A percentile compares a stretch with the other conserved stretches of the same genome.
phyloP scores from a whole-genome alignment of 148 eudicot genomes.

The Simmondsia chinensis region DNA sequence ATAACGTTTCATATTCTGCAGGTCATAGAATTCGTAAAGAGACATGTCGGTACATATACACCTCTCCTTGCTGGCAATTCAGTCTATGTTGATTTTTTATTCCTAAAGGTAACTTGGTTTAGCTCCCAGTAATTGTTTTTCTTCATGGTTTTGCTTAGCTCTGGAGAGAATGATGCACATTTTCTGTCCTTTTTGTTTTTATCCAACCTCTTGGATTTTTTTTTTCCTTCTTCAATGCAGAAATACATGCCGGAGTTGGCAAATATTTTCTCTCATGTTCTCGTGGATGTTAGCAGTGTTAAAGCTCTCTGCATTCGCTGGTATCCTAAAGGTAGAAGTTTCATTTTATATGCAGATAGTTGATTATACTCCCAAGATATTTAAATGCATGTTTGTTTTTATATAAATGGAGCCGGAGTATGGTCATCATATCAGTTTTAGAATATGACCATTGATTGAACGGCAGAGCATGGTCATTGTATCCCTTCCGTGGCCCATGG shows the following conservation, averaged over 20 bases:
- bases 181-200: background rate
- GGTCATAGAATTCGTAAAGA: conserved; percentile 77
- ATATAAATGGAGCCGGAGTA: too few relatives aligned
- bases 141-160: background rate
- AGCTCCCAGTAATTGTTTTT: background rate
- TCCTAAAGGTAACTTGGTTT: conserved; percentile 51
- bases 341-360: background rate
- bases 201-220: background rate
- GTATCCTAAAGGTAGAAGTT: conserved; percentile 69
- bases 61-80: conserved; percentile 84
- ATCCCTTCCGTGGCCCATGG: too few relatives aligned
- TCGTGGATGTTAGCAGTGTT: conserved; percentile 91
- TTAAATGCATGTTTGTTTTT: too few relatives aligned
- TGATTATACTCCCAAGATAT: too few relatives aligned
- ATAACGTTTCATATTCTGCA: conserved; percentile 19
- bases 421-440: too few relatives aligned
- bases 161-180: background rate
- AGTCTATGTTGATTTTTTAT: conserved; percentile 54
- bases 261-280: conserved; percentile 60
- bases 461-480: too few relatives aligned
- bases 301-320: conserved; percentile 78
- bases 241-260: conserved; percentile 97
- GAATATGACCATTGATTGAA: too few relatives aligned
- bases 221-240: conserved; percentile 56
- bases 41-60: conserved; percentile 36